Evolutionary conservation across 768 basidiomycete species (phyloP).

Genomic region (Phanerochaete carnosa): DNA sequence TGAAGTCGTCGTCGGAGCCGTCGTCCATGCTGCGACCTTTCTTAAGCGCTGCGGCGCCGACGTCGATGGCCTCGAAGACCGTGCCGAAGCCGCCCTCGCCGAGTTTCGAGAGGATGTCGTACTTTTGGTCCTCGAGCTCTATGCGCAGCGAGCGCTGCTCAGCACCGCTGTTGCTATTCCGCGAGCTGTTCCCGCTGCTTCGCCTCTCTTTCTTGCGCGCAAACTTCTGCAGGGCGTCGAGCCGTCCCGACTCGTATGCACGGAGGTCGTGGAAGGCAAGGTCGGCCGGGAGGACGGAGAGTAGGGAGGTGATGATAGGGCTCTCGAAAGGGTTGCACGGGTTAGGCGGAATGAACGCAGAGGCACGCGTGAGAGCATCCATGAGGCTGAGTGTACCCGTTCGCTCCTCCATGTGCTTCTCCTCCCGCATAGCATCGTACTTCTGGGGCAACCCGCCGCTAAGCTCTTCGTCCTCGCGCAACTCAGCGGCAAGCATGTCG

Average conservation of each 20-base stretch:
- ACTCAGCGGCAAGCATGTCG: constrained; percentile 48
- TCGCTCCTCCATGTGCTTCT: constrained; percentile 47
- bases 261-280: constrained; percentile 59
- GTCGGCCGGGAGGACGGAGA: constrained; percentile 63
- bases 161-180: constrained; percentile 28
- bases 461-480: constrained; percentile 25
- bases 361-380: constrained; percentile 58
- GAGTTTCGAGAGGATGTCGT: constrained; percentile 78
- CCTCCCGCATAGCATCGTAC: constrained; percentile 6
- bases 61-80: constrained; percentile 81
- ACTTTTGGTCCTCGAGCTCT: constrained; percentile 58
- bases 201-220: constrained; percentile 42
- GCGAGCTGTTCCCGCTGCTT: constrained; percentile 27
- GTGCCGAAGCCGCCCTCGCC: constrained; percentile 97
- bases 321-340: constrained; percentile 87
- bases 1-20: constrained; percentile 39
- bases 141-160: constrained; percentile 47
- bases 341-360: constrained; percentile 72
- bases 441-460: too few species aligned
- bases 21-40: constrained; percentile 38
- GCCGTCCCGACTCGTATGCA: constrained; percentile 48
- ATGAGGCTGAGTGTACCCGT: constrained; percentile 63
- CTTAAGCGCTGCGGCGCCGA: constrained; percentile 35
- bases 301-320: constrained; percentile 55
- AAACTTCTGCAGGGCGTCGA: constrained; percentile 73